Evolutionary conservation across 768 basidiomycete species (phyloP).

Genomic region (Auricularia sp.): DNA sequence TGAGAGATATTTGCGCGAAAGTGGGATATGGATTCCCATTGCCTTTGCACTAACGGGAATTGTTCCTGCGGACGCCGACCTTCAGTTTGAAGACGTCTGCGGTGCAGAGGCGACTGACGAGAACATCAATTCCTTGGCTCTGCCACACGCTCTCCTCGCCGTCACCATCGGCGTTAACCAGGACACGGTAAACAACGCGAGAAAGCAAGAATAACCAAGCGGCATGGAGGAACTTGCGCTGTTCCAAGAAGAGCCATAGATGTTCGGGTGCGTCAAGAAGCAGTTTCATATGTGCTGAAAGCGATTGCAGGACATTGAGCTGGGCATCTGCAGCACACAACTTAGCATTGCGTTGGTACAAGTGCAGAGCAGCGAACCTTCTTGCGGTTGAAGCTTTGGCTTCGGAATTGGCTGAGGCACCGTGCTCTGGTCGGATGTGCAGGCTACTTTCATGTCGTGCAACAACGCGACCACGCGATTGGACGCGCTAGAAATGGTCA

Average conservation of each 20-base stretch:
- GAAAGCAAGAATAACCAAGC: constrained; percentile 82
- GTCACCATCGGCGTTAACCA: constrained; percentile 52
- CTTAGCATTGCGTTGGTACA: not conserved
- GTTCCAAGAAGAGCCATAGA: constrained; percentile 78
- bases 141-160: constrained; percentile 49
- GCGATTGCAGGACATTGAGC: constrained; percentile 54
- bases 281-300: constrained; percentile 86
- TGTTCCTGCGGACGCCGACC: constrained; percentile 43
- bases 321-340: constrained; percentile 42
- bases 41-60: constrained; percentile 80
- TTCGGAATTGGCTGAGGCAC: not conserved
- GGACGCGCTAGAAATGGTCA: constrained; percentile 62
- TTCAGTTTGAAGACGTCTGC: too few species aligned
- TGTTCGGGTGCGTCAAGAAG: constrained; percentile 87
- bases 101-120: constrained; percentile 29
- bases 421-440: not conserved
- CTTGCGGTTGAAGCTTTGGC: not conserved
- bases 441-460: constrained; percentile 45
- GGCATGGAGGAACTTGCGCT: constrained; percentile 68
- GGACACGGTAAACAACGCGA: constrained; percentile 70
- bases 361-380: not conserved
- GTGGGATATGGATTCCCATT: constrained; percentile 85
- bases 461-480: constrained; percentile 52
- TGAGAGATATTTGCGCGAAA: constrained; percentile 85
- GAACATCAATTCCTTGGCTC: constrained; percentile 48